Evolutionary conservation across 495 filamentous ascomycete species (phyloP).

Genomic region (Hypoxylon lenormandii): DNA sequence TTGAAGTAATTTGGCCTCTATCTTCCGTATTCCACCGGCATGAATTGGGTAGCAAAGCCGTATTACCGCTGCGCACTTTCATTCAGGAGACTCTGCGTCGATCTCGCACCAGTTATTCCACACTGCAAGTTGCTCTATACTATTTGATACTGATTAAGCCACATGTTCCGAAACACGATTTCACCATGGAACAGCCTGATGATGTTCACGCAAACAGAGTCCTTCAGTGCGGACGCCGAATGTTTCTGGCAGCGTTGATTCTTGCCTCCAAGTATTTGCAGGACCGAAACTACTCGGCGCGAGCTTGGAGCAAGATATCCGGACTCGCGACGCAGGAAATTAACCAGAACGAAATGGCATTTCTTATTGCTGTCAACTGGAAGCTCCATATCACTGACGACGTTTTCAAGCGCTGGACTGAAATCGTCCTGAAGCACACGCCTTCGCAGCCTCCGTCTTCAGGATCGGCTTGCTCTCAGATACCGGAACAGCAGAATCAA

Average conservation of each 20-base stretch:
- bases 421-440: slow-evolving; percentile 87
- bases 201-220: slow-evolving; percentile 79
- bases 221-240: slow-evolving; percentile 94
- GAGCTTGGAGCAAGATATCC: slow-evolving; percentile 98
- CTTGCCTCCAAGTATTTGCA: slow-evolving; percentile 97
- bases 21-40: slow-evolving; percentile 70
- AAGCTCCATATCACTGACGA: slow-evolving; percentile 90
- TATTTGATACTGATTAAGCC: slow-evolving; percentile 94
- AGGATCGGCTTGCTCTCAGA: slow-evolving; percentile 57
- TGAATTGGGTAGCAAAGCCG: slow-evolving; percentile 71
- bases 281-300: slow-evolving; percentile 95
- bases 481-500: slow-evolving; percentile 60
- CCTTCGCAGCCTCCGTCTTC: slow-evolving; percentile 73
- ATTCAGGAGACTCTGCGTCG: slow-evolving; percentile 96
- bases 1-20: slow-evolving; percentile 96
- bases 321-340: slow-evolving; percentile 90
- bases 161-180: slow-evolving; percentile 82
- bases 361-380: slow-evolving; percentile 90
- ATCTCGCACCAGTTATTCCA: slow-evolving; percentile 96
- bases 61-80: slow-evolving; percentile 91
- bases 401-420: slow-evolving; percentile 90
- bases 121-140: slow-evolving; percentile 94
- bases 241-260: slow-evolving; percentile 94
- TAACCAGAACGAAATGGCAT: slow-evolving; percentile 95
- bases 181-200: slow-evolving; percentile 86